phyloP scores from a whole-genome alignment of 495 filamentous ascomycete species.

The Tetracladium setigerum region DNA sequence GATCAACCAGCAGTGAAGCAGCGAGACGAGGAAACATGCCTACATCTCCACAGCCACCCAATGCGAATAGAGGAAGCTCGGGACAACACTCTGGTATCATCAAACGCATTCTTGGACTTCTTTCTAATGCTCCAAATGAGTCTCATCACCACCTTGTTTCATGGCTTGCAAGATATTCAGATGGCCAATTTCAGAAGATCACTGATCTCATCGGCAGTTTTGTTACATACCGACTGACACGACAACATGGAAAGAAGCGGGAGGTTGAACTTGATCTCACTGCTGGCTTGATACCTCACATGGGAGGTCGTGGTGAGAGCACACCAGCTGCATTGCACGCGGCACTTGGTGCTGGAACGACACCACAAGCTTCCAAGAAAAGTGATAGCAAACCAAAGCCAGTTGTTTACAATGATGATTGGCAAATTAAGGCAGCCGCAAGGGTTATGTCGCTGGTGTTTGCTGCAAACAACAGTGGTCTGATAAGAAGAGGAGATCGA shows the following conservation, averaged over 20 bases:
- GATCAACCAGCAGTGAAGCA: neutral
- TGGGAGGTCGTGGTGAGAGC: conserved; percentile 51
- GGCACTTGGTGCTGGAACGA: conserved; percentile 50
- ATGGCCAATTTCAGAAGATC: conserved; percentile 56
- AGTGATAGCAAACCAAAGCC: conserved; percentile 43
- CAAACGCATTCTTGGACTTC: conserved; percentile 75
- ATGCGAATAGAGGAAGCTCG: conserved; percentile 25
- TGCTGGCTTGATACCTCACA: conserved; percentile 61
- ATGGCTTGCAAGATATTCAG: conserved; percentile 73
- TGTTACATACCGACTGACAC: conserved; percentile 70
- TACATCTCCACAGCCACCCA: neutral
- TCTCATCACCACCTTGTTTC: conserved; percentile 79
- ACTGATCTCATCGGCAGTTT: conserved; percentile 76
- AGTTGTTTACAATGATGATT: conserved; percentile 73
- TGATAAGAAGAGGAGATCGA: conserved; percentile 19
- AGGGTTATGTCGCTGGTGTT: conserved; percentile 79
- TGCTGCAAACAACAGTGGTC: conserved; percentile 63
- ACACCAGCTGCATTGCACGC: conserved; percentile 69
- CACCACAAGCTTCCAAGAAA: conserved; percentile 32
- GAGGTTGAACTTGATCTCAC: conserved; percentile 48
- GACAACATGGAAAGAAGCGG: conserved; percentile 63
- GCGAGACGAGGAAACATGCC: neutral
- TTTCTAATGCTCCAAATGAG: conserved; percentile 67
- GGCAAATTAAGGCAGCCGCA: conserved; percentile 81
- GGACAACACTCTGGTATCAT: conserved; percentile 73